Evolutionary conservation across 805 yeast species (phyloP).

Genomic region (Wickerhamiella sergipiensis): DNA sequence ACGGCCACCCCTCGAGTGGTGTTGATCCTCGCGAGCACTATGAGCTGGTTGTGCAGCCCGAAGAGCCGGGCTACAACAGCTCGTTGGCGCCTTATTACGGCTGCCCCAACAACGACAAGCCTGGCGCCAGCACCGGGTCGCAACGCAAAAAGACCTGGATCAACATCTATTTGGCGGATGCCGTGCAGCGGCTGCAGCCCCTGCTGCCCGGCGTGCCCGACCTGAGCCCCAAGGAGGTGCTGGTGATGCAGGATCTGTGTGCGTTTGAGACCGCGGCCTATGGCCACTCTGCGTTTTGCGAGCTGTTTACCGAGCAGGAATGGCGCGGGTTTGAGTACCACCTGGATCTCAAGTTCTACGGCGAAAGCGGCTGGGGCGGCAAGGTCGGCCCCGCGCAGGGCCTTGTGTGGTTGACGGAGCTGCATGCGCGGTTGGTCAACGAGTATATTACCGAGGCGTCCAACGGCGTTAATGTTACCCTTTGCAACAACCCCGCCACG

Average conservation of each 20-base stretch:
- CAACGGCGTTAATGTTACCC: conserved; percentile 35
- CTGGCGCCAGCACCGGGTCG: conserved; percentile 19
- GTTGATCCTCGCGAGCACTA: conserved; percentile 22
- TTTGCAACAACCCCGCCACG: conserved; percentile 18
- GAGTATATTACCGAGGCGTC: conserved; percentile 36
- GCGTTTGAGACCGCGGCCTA: conserved; percentile 61
- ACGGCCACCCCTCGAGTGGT: conserved; percentile 22
- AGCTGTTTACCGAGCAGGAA: conserved; percentile 53
- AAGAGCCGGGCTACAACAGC: conserved; percentile 23
- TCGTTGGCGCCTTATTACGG: conserved; percentile 28
- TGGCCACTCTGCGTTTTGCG: conserved; percentile 56
- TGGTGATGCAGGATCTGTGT: conserved; percentile 44
- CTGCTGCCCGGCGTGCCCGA: conserved; percentile 40
- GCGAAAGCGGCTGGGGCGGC: conserved; percentile 49
- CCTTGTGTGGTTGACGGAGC: conserved; percentile 36
- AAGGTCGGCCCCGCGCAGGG: conserved; percentile 42
- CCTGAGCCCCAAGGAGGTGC: conserved; percentile 40
- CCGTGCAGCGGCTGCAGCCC: conserved; percentile 42
- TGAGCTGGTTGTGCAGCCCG: conserved; percentile 23
- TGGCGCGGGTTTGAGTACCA: conserved; percentile 49
- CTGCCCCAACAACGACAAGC: conserved; percentile 25
- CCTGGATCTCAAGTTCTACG: conserved; percentile 45
- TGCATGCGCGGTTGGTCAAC: conserved; percentile 31
- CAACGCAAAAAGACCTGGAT: conserved; percentile 24
- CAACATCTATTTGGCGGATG: conserved; percentile 34